Evolutionary conservation across 225 moss, liverwort and hornwort species (phyloP).

Genomic region (Physcomitrellopsis africana): DNA sequence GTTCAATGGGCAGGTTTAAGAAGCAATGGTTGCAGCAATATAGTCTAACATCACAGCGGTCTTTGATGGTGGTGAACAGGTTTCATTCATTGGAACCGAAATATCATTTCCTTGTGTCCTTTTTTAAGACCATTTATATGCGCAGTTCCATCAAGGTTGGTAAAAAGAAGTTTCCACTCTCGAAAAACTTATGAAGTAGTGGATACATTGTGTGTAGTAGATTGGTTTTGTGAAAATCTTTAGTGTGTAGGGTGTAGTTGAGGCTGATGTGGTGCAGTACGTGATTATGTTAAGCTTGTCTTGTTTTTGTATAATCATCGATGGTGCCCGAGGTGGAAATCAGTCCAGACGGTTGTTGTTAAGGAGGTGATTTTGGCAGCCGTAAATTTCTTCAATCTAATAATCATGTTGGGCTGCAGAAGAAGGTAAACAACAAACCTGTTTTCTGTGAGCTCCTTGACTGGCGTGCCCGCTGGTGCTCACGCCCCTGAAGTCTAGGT

Average conservation of each 20-base stretch:
- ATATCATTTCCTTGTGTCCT: no score
- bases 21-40: conserved; percentile 50
- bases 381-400: not conserved
- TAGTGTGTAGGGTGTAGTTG: conserved; percentile 12
- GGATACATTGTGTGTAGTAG: conserved; percentile 13
- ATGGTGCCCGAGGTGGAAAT: not conserved
- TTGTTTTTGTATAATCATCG: not conserved
- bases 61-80: conserved; percentile 76
- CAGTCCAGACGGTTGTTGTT: not conserved
- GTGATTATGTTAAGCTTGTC: conserved; percentile 6
- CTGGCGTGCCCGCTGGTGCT: conserved; percentile 75
- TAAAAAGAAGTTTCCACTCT: not conserved
- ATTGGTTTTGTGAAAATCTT: not conserved
- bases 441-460: conserved; percentile 38
- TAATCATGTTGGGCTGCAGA: conserved; percentile 4
- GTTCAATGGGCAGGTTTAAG: conserved; percentile 55
- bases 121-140: not conserved
- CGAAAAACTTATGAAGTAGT: not conserved
- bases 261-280: not conserved
- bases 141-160: not conserved
- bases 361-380: conserved; percentile 1
- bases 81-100: conserved; percentile 72
- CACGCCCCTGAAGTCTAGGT: conserved; percentile 83
- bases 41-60: conserved; percentile 72
- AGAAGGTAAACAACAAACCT: not conserved